Base-by-base conservation (phyloP, 352 stramenopile genomes). In the Phytophthora pistaciae region DNA sequence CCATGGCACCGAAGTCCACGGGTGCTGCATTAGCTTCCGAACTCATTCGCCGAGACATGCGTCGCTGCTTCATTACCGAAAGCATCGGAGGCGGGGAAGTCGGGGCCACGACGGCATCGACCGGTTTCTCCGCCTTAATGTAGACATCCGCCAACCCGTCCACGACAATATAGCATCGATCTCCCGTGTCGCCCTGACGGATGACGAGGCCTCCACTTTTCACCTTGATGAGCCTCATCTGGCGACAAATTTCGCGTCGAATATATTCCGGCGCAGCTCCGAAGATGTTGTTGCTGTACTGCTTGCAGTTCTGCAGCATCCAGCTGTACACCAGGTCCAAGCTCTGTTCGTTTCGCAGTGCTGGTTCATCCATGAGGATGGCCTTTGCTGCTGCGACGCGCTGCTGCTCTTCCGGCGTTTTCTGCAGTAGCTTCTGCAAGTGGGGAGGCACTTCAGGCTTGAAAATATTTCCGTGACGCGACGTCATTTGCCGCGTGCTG, bases 211-310 rank as follows among this genome's bases (percentile, higher is more conserved):
- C 78, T 36, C 83, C 74, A 3, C 77, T 87, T 38, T 85, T 71
- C 23, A 82, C 72, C 25, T 83, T 91, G 53, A 89, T 84, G 31
- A 92, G 82, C 59, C 81, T 73, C 87, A 94, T 94, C 50, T 94
- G 87, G 0, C 84, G 74, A 44, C 86, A 94, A 25, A 94, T 94
- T 63, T 94, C 86, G 13, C 86, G 87, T 18, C 87, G 78, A 64
- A 92, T 91, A 52, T 94, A 92, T 66, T 94, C 87, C 4, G 84
- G 87, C 36, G 84, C 83, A 4, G 87, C 78, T 8, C 84, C 87
- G 53, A 94, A 92, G 54, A 94, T 94, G 62, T 92, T 91, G 80
- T 91, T 92, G 74, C 84, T 92, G 70, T 92, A 90, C 71, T 91
- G 83, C 57, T 91, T 91, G 59, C 87, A 94, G 75, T 92, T 91